Conservation (phyloP, 2,329 filamentous ascomycete genomes). For the Fusarium nelsonii region DNA sequence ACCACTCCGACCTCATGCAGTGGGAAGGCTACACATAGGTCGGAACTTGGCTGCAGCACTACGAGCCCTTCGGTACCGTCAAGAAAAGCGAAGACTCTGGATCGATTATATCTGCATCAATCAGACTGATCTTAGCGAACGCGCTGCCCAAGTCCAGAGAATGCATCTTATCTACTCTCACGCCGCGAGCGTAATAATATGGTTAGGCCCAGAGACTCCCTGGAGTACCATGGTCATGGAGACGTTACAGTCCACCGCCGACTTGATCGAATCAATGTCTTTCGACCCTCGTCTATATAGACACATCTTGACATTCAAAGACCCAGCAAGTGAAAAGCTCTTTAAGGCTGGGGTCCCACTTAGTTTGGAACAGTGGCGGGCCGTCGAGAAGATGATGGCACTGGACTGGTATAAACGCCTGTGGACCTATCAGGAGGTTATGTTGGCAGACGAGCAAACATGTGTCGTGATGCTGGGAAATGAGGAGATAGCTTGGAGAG, state of each 20-base stretch:
- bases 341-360: not conserved
- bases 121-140: not conserved
- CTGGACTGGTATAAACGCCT: not conserved
- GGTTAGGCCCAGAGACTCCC: not conserved
- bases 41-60: not conserved
- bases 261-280: not conserved
- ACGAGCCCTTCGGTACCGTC: not conserved
- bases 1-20: not conserved
- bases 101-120: slow-evolving; percentile 17
- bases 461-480: not conserved
- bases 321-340: not conserved
- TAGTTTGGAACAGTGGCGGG: not conserved
- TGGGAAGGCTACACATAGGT: not conserved
- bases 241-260: not conserved
- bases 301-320: not conserved
- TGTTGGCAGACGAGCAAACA: not conserved
- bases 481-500: not conserved
- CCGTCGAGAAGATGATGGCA: not conserved
- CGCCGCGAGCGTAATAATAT: not conserved
- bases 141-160: not conserved
- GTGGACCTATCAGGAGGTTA: not conserved
- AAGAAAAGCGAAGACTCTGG: not conserved
- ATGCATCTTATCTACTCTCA: not conserved
- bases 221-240: not conserved
- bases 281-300: not conserved